Evolutionary conservation across 345 rosid species (phyloP).

Genomic region (Diplotaxis tenuifolia): DNA sequence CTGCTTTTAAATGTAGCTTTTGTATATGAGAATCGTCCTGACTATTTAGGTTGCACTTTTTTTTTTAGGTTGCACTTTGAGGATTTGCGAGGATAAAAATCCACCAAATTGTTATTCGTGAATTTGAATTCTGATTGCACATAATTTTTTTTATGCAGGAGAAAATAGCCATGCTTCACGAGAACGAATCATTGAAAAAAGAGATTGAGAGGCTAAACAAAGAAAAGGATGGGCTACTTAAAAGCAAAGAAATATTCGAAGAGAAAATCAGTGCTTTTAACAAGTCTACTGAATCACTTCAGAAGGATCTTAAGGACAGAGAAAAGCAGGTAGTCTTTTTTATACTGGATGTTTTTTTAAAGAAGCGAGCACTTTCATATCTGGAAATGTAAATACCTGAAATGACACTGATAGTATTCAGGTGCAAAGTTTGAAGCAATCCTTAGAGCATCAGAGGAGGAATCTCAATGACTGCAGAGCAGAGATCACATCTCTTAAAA

Average conservation of each 20-base stretch:
- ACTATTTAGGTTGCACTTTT: slow-evolving; percentile 4
- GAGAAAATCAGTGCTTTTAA: slow-evolving; percentile 66
- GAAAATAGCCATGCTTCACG: slow-evolving; percentile 84
- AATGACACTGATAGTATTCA: slow-evolving; percentile 40
- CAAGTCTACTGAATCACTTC: slow-evolving; percentile 68
- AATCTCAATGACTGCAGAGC: slow-evolving; percentile 87
- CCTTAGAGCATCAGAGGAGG: slow-evolving; percentile 67
- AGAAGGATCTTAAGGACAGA: slow-evolving; percentile 78
- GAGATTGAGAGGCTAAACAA: slow-evolving; percentile 55
- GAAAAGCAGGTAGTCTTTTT: slow-evolving; percentile 67
- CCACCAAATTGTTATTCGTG: slow-evolving; percentile 1
- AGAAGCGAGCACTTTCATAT: slow-evolving; percentile 15
- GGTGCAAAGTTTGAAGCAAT: slow-evolving; percentile 74
- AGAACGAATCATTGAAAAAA: slow-evolving; percentile 58
- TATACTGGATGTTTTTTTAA: slow-evolving; percentile 19
- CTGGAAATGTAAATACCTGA: slow-evolving; percentile 25
- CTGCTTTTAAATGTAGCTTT: background rate
- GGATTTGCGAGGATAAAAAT: background rate
- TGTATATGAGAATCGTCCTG: slow-evolving; percentile 5
- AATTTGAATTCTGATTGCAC: slow-evolving; percentile 25
- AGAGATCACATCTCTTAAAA: slow-evolving; percentile 88
- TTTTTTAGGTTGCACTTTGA: slow-evolving; percentile 3
- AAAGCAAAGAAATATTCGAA: slow-evolving; percentile 60
- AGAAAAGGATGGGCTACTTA: slow-evolving; percentile 59
- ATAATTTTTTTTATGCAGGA: slow-evolving; percentile 55